Conservation (phyloP, 2,329 filamentous ascomycete genomes). For the Aciculosporium take region DNA sequence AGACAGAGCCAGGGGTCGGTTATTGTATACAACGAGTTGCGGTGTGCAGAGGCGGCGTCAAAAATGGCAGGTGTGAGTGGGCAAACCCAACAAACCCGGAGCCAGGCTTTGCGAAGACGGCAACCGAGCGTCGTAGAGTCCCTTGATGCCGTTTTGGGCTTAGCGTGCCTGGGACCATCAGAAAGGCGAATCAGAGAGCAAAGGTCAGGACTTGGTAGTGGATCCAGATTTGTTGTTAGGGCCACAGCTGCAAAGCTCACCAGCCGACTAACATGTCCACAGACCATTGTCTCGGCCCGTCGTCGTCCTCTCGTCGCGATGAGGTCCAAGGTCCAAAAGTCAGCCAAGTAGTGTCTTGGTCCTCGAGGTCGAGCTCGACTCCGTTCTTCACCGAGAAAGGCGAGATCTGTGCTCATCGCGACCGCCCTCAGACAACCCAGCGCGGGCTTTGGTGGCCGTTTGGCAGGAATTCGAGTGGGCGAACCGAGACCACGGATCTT, state of each 20-base stretch:
- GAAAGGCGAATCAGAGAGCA: neutral
- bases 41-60: neutral
- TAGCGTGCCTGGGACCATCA: neutral
- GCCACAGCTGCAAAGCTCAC: neutral
- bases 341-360: neutral
- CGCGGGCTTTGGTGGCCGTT: too few relatives aligned
- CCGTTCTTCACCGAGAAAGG: too few relatives aligned
- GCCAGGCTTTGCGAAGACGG: slow-evolving; percentile 3
- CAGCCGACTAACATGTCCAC: neutral
- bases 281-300: neutral
- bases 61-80: slow-evolving; percentile 5
- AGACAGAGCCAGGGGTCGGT: slow-evolving; percentile 2
- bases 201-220: neutral
- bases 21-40: neutral
- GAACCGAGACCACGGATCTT: too few relatives aligned
- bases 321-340: neutral
- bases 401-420: neutral
- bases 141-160: neutral
- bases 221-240: neutral
- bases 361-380: too few relatives aligned
- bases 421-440: neutral
- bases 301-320: neutral
- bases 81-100: slow-evolving; percentile 3
- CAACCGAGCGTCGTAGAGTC: neutral
- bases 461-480: too few relatives aligned